phyloP scores from a whole-genome alignment of 257 asterid species.

The Petrea volubilis region DNA sequence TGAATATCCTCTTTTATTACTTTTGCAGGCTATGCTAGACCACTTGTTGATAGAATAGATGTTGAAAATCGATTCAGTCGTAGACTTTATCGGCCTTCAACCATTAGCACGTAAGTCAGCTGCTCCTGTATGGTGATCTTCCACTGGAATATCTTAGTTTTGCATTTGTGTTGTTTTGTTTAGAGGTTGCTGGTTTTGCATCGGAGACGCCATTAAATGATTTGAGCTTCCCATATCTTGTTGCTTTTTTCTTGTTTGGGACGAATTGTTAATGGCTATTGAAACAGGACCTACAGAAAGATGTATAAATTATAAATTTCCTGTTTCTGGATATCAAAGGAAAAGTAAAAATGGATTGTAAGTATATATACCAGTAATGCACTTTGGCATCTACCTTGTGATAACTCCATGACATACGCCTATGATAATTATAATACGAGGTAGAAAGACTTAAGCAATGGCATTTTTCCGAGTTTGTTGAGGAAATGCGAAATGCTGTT shows the following conservation, averaged over 20 bases:
- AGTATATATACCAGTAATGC: background rate
- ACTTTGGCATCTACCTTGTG: background rate
- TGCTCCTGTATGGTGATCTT: conserved; percentile 7
- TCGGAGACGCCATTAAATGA: background rate
- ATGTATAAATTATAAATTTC: background rate
- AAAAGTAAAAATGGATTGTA: background rate
- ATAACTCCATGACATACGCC: background rate
- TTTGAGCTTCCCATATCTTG: background rate
- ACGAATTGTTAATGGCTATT: background rate
- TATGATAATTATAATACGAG: background rate
- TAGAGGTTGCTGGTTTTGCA: background rate
- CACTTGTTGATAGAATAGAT: conserved; percentile 82
- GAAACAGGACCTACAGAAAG: background rate
- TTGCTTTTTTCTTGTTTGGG: background rate
- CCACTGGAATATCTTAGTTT: conserved; percentile 1
- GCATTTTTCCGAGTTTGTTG: background rate
- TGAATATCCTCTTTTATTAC: background rate
- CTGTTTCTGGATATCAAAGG: background rate
- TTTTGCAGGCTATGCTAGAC: conserved; percentile 75
- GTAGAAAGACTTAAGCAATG: background rate
- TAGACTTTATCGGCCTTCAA: conserved; percentile 77
- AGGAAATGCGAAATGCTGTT: background rate
- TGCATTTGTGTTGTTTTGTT: background rate
- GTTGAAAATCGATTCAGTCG: conserved; percentile 45
- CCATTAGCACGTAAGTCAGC: conserved; percentile 66